A percentile compares a stretch with the other conserved stretches of the same genome.
These are phyloP conservation scores for Aspergillus sp. DNA, from an alignment of 2,329 filamentous ascomycete genomes.

Conservation along the genomic window DNA sequence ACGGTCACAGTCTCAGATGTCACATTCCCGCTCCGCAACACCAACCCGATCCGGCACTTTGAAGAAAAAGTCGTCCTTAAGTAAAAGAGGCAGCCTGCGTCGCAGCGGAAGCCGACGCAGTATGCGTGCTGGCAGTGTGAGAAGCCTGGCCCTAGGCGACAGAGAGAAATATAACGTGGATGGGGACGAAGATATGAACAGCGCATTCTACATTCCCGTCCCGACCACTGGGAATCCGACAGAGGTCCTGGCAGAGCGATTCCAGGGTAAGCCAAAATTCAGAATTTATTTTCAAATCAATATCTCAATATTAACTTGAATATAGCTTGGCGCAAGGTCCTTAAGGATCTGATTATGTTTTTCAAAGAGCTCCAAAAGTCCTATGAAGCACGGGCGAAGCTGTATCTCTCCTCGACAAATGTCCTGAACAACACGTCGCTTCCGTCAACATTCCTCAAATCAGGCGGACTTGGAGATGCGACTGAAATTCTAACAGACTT, in stretches of 20 bases:
- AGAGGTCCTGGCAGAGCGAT: constrained; percentile 80
- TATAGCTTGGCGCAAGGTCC: constrained; percentile 85
- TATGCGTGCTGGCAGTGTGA: constrained; percentile 81
- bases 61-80: constrained; percentile 83
- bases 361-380: constrained; percentile 89
- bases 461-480: constrained; percentile 85
- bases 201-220: constrained; percentile 85
- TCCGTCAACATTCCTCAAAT: constrained; percentile 72
- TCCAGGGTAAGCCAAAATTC: constrained; percentile 67
- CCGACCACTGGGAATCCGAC: constrained; percentile 86
- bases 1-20: constrained; percentile 44
- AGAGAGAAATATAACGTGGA: constrained; percentile 47
- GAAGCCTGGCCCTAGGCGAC: constrained; percentile 73
- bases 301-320: neutral
- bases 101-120: constrained; percentile 79
- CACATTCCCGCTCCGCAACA: constrained; percentile 39
- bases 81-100: constrained; percentile 70
- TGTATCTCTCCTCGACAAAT: constrained; percentile 77
- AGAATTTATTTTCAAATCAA: constrained; percentile 12
- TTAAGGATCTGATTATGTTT: constrained; percentile 92
- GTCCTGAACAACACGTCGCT: constrained; percentile 76
- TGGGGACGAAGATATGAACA: constrained; percentile 66
- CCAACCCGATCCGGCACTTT: constrained; percentile 67
- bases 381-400: constrained; percentile 83
- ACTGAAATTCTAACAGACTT: constrained; percentile 76